Percentiles rank a stretch among this genome's conserved stretches.
Conservation (phyloP, 2,329 filamentous ascomycete species). For the Parastagonospora avenae region DNA sequence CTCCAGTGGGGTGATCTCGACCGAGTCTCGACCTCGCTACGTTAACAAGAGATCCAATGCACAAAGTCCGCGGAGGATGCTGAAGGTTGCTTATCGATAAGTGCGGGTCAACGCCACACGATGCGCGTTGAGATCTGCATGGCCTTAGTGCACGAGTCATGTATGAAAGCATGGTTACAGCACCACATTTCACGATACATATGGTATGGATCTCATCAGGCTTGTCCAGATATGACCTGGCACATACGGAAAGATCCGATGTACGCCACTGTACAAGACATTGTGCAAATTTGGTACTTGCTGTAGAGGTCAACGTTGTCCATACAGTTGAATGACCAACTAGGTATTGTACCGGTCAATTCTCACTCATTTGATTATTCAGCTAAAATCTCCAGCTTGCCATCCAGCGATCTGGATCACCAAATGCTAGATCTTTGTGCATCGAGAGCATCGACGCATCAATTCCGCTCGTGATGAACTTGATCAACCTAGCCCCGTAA, state of each 20-base stretch:
- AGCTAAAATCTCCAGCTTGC: not conserved
- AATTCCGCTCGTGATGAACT: not conserved
- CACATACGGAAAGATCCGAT: too few relatives aligned
- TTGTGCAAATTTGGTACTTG: too few relatives aligned
- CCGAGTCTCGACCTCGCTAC: not conserved
- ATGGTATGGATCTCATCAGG: too few relatives aligned
- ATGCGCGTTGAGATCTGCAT: not conserved
- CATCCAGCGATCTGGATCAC: not conserved
- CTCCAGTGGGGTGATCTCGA: not conserved
- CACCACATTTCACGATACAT: not conserved
- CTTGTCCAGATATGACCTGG: too few relatives aligned
- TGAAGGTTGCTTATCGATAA: constrained; percentile 3
- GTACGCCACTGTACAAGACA: too few relatives aligned
- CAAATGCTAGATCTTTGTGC: not conserved
- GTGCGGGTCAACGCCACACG: not conserved
- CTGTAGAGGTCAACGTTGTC: too few relatives aligned
- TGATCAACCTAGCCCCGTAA: not conserved
- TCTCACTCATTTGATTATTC: not conserved
- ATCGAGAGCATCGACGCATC: not conserved
- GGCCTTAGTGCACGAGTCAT: not conserved
- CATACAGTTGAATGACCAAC: too few relatives aligned
- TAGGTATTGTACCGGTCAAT: not conserved
- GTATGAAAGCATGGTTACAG: not conserved
- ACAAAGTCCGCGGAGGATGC: not conserved
- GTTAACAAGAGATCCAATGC: not conserved